phyloP scores from a whole-genome alignment of 2,329 filamentous ascomycete species.

The Colletotrichum sp. region DNA sequence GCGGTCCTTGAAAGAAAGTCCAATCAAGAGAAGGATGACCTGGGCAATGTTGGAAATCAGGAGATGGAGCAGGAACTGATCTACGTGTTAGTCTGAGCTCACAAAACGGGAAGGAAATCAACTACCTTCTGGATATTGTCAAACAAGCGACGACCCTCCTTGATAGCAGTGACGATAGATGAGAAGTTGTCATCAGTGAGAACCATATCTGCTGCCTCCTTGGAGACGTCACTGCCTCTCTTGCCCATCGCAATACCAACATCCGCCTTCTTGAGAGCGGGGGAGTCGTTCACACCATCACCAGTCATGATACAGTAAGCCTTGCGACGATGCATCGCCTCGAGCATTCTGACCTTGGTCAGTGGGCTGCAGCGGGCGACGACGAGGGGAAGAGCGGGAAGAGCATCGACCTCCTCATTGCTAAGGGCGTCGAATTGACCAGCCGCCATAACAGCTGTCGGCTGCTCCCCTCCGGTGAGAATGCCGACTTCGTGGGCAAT shows the following conservation, averaged over 20 bases:
- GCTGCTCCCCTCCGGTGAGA: conserved; percentile 44
- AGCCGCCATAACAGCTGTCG: conserved; percentile 63
- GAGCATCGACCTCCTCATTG: conserved; percentile 65
- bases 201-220: conserved; percentile 87
- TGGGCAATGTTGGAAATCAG: conserved; percentile 75
- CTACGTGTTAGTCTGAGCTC: neutral
- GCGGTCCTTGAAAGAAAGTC: conserved; percentile 70
- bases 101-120: conserved; percentile 3
- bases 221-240: conserved; percentile 74
- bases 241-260: conserved; percentile 79
- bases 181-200: conserved; percentile 90
- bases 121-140: conserved; percentile 76
- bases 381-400: conserved; percentile 68
- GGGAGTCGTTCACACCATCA: conserved; percentile 77
- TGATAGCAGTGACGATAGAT: conserved; percentile 75
- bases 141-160: conserved; percentile 72
- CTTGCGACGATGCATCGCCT: conserved; percentile 72
- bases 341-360: conserved; percentile 78
- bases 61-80: conserved; percentile 66
- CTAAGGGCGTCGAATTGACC: conserved; percentile 66
- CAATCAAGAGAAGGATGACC: conserved; percentile 71
- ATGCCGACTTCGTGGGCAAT: conserved; percentile 72
- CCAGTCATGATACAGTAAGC: conserved; percentile 78
- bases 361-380: conserved; percentile 72
- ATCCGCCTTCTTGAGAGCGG: conserved; percentile 74